These are phyloP conservation scores for Aureobasidium sp. DNA, from an alignment of 2,329 filamentous ascomycete species.

Conservation along the genomic window DNA sequence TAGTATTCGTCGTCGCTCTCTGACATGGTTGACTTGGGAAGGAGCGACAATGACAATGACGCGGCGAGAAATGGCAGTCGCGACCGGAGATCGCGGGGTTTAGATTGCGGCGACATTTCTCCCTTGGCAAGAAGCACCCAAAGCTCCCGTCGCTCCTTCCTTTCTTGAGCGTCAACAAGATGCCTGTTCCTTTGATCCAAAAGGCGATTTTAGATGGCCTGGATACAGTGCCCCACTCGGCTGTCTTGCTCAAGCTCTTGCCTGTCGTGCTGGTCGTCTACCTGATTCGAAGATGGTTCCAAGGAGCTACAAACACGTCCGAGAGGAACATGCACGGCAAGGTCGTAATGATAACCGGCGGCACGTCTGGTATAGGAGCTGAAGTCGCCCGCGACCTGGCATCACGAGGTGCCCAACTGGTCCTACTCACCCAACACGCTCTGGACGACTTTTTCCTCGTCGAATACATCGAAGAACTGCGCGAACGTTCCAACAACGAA, in stretches of 20 bases:
- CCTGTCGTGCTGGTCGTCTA: constrained; percentile 48
- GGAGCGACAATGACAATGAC: neutral
- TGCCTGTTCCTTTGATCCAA: constrained; percentile 56
- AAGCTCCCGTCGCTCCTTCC: neutral
- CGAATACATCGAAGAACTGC: constrained; percentile 86
- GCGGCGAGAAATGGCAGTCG: neutral
- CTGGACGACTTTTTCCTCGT: constrained; percentile 80
- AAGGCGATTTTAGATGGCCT: constrained; percentile 50
- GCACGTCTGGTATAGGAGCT: constrained; percentile 87
- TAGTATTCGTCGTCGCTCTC: constrained; percentile 46
- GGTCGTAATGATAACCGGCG: constrained; percentile 86
- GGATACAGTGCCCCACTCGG: constrained; percentile 37
- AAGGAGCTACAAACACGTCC: constrained; percentile 64
- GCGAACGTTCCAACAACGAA: constrained; percentile 67
- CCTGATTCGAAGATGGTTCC: constrained; percentile 66
- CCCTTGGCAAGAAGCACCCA: neutral
- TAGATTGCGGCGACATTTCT: neutral
- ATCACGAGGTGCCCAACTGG: constrained; percentile 74
- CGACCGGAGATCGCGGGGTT: constrained; percentile 1
- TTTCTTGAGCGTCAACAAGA: constrained; percentile 25
- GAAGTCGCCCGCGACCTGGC: constrained; percentile 69
- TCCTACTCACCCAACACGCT: constrained; percentile 78
- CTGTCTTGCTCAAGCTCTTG: constrained; percentile 40
- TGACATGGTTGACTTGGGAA: constrained; percentile 39
- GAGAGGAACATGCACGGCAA: constrained; percentile 88